phyloP scores from a whole-genome alignment of 2,329 filamentous ascomycete genomes.

The Apiospora arundinis region DNA sequence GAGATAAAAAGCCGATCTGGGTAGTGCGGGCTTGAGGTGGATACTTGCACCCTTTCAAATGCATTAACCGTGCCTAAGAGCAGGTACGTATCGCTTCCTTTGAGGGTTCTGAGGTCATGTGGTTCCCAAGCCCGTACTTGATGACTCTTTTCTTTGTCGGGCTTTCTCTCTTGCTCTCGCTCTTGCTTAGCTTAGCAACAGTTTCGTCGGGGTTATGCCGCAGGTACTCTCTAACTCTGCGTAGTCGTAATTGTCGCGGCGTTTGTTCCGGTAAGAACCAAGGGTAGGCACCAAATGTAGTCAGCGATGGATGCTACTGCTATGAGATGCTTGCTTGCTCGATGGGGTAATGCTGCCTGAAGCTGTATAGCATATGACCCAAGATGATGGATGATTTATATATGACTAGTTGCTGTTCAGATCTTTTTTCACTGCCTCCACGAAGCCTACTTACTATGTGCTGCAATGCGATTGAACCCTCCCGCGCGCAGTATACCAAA shows the following conservation, averaged over 20 bases:
- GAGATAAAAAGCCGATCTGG: slow-evolving; percentile 11
- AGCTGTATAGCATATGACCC: neutral
- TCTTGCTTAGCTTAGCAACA: neutral
- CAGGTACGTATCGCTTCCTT: neutral
- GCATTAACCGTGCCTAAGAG: neutral
- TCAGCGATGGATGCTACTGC: neutral
- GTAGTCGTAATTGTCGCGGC: neutral
- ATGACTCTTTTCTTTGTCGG: slow-evolving; percentile 14
- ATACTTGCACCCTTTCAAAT: neutral
- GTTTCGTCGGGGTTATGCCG: slow-evolving; percentile 18
- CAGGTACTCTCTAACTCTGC: no score
- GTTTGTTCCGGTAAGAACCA: neutral
- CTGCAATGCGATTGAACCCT: neutral
- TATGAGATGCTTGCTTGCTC: neutral
- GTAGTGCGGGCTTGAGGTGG: neutral
- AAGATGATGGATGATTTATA: neutral
- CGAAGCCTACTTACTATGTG: no score
- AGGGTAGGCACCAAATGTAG: neutral
- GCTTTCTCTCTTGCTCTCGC: neutral
- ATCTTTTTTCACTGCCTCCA: no score
- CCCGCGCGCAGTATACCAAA: neutral
- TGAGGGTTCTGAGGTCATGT: slow-evolving; percentile 17
- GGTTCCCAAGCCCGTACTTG: slow-evolving; percentile 10
- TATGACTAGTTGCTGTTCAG: no score
- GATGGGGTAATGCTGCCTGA: slow-evolving; percentile 10